A percentile compares a stretch with the other conserved stretches of the same genome.
Conservation (phyloP, 176 grass and related monocot species). For the Themeda triandra region DNA sequence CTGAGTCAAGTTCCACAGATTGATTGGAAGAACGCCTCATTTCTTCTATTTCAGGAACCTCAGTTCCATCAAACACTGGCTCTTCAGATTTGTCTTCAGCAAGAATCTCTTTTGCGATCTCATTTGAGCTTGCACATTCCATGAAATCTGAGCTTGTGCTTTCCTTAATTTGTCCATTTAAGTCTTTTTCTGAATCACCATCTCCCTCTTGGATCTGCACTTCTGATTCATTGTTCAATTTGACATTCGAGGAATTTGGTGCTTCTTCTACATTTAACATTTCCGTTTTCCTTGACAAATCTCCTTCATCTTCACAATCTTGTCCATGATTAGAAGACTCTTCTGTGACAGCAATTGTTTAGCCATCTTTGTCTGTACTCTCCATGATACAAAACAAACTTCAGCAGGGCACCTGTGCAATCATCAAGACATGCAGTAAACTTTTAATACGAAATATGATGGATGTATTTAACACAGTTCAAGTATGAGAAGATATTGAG, state of each 20-base stretch:
- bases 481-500: background rate
- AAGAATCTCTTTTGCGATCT: slow-evolving; percentile 46
- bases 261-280: slow-evolving; percentile 33
- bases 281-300: slow-evolving; percentile 43
- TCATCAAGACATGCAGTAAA: background rate
- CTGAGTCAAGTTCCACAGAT: slow-evolving; percentile 42
- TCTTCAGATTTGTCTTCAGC: slow-evolving; percentile 68
- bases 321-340: slow-evolving; percentile 38
- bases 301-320: slow-evolving; percentile 38
- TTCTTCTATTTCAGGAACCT: slow-evolving; percentile 68
- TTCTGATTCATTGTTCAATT: slow-evolving; percentile 29
- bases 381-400: slow-evolving; percentile 36
- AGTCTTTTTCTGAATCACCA: slow-evolving; percentile 36
- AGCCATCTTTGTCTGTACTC: slow-evolving; percentile 33
- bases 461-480: background rate
- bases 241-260: slow-evolving; percentile 20
- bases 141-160: slow-evolving; percentile 19
- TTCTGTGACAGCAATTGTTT: slow-evolving; percentile 2
- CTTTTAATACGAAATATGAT: background rate
- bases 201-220: slow-evolving; percentile 6
- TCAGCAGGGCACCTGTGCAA: background rate
- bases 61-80: slow-evolving; percentile 94
- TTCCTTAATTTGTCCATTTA: slow-evolving; percentile 24
- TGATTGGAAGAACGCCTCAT: slow-evolving; percentile 45
- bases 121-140: slow-evolving; percentile 37